Evolutionary conservation across 371 early-diverging fungal species (phyloP), one percentile per base, ranked within the genome.

Genomic region (Mortierella sp.): DNA sequence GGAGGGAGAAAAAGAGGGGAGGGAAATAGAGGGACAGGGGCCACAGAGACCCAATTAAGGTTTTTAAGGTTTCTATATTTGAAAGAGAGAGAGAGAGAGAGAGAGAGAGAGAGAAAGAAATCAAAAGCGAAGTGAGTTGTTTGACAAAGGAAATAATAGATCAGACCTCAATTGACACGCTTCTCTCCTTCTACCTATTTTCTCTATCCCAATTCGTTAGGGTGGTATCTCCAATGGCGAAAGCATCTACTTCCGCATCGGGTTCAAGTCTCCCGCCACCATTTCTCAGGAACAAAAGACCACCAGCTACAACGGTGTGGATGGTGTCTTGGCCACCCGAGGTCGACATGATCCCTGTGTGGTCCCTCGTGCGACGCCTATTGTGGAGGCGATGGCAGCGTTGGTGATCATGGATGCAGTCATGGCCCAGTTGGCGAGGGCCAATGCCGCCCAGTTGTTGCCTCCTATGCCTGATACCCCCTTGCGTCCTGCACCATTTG

Each of bases 271-370:
- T 29, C 91, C 96, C 5, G 99, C 99, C 11, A 98, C 99, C 5
- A 98, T 98, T 61, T 92, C 93, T 29, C 92, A 91, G 76, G 92
- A 91, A 63, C 99, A 98, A 81, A 72, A 83, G 46, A 97, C 98
- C 0, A 89, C 95, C 46, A 92, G 90, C 18, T 97, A 97, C 80
- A 89, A 89, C 52, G 99, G 98, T 71, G 82, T 75, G 0, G 84
- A 82, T 43, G 98, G 98, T 43, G 86, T 87, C 4, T 86, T 99
- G 64, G 92, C 92, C n/a, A 94, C 98, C 5, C 91, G 95, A 48
- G 99, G 99, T 50, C 87, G 99, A 43, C 99, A 99, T 81, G 99
- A 99, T 82, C 99, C 99, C 12, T 99, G 96, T 63, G 99, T 99
- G 1, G 92, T 97, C 16, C 94, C 98, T 9, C 84, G 99, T 45